A percentile compares a stretch with the other conserved stretches of the same genome.
Conservation (phyloP, 768 basidiomycete species). For the Punctularia strigosozonata region DNA sequence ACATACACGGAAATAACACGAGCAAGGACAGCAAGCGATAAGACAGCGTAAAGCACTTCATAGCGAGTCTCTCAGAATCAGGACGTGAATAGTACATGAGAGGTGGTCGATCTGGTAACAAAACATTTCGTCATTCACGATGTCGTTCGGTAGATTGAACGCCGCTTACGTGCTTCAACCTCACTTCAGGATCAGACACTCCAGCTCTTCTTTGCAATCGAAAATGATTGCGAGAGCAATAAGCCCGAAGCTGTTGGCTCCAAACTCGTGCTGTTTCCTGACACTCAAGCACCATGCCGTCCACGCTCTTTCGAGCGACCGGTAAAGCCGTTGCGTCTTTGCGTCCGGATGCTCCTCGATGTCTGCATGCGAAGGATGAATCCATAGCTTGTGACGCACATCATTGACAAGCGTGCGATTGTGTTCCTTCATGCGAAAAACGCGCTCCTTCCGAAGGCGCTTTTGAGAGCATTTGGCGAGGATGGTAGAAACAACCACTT, state of each 20-base stretch:
- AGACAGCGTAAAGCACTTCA: too few relatives aligned
- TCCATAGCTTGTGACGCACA: constrained; percentile 25
- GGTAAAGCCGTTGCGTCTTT: constrained; percentile 19
- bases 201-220: too few relatives aligned
- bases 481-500: constrained; percentile 67
- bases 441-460: constrained; percentile 45
- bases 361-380: too few relatives aligned
- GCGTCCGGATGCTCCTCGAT: constrained; percentile 7
- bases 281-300: constrained; percentile 49
- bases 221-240: constrained; percentile 49
- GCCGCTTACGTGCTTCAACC: too few relatives aligned
- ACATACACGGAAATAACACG: too few relatives aligned
- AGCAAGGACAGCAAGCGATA: too few relatives aligned
- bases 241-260: constrained; percentile 51
- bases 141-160: too few relatives aligned
- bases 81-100: too few relatives aligned
- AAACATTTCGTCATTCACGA: too few relatives aligned
- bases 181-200: too few relatives aligned
- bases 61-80: too few relatives aligned
- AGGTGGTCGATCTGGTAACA: too few relatives aligned
- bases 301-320: constrained; percentile 46
- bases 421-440: constrained; percentile 53
- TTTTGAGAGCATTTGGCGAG: constrained; percentile 55
- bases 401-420: constrained; percentile 38
- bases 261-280: constrained; percentile 17